These are phyloP conservation scores for Basipetospora sp. DNA, from an alignment of 2,329 filamentous ascomycete genomes.

Conservation along the genomic window DNA sequence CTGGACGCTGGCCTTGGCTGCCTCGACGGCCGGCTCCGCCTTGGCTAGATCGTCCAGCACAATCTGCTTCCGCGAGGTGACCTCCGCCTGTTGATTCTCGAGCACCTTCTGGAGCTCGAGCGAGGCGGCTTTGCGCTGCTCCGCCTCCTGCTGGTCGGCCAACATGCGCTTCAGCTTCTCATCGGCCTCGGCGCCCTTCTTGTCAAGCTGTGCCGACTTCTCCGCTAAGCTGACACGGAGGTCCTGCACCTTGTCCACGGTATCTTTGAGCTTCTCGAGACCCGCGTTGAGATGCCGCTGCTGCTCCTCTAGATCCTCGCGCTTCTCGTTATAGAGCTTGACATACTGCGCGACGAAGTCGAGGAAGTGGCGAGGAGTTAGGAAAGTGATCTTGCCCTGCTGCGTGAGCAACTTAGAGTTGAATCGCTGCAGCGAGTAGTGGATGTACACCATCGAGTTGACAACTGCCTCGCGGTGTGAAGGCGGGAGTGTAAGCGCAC, in stretches of 20 bases:
- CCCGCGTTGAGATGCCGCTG: constrained; percentile 96
- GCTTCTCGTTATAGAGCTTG: constrained; percentile 93
- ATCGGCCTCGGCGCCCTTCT: constrained; percentile 88
- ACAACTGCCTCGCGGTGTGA: constrained; percentile 83
- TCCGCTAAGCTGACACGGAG: constrained; percentile 78
- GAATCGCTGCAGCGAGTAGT: constrained; percentile 84
- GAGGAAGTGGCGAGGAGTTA: constrained; percentile 91
- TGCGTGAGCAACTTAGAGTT: constrained; percentile 80
- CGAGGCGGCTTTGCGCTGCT: constrained; percentile 76
- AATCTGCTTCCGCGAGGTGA: constrained; percentile 66
- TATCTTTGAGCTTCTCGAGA: constrained; percentile 91
- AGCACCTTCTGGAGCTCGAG: constrained; percentile 77
- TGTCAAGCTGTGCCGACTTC: constrained; percentile 85
- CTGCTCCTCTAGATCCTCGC: constrained; percentile 94
- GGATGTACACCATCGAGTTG: constrained; percentile 98
- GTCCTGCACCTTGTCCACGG: constrained; percentile 91
- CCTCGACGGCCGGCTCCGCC: constrained; percentile 82
- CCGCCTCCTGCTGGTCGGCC: constrained; percentile 84
- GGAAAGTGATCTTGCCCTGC: constrained; percentile 80
- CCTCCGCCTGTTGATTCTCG: constrained; percentile 78
- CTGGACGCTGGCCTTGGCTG: constrained; percentile 89
- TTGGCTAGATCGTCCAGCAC: constrained; percentile 77
- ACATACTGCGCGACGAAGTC: constrained; percentile 98
- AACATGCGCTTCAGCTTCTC: constrained; percentile 97
- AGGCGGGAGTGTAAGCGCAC: constrained; percentile 68